Evolutionary conservation across 177 flowering plant species (phyloP).

Genomic region (Vitis hybrid): DNA sequence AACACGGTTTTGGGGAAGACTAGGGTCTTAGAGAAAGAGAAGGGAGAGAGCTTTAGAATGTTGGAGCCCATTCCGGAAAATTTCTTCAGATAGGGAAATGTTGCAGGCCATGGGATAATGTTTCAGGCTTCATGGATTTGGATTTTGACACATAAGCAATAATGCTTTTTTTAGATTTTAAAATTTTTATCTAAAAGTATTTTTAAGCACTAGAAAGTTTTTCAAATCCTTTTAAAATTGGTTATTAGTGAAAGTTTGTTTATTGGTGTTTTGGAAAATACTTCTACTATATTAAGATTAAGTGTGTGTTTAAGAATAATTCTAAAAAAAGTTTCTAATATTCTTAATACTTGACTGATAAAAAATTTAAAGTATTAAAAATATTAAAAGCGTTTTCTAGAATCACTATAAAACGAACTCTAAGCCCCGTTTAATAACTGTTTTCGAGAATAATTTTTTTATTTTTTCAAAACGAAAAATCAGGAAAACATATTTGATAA

Average conservation of each 20-base stretch:
- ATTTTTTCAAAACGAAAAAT: too few species aligned
- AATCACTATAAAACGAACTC: background rate
- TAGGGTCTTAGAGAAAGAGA: slow-evolving; percentile 1
- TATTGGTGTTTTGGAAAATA: background rate
- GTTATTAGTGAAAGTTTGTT: background rate
- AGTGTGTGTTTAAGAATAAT: too few species aligned
- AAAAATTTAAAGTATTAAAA: too few species aligned
- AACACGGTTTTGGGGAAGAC: background rate
- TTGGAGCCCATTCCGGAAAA: background rate
- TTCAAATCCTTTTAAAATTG: background rate
- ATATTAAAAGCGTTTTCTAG: too few species aligned
- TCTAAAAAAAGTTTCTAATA: too few species aligned
- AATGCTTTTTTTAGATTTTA: too few species aligned
- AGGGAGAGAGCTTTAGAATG: slow-evolving; percentile 7
- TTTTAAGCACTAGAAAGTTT: background rate
- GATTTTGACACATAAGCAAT: background rate
- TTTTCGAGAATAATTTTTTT: too few species aligned
- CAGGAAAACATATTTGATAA: too few species aligned
- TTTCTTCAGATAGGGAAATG: background rate
- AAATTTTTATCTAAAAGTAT: too few species aligned
- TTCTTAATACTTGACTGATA: too few species aligned
- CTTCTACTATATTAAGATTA: too few species aligned
- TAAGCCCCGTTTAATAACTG: background rate
- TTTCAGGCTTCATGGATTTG: background rate
- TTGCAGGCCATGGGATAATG: too few species aligned